Percentiles rank a stretch among this genome's conserved stretches.
Conservation (phyloP, 2,329 filamentous ascomycete species). For the Exutisphaerella laricina region DNA sequence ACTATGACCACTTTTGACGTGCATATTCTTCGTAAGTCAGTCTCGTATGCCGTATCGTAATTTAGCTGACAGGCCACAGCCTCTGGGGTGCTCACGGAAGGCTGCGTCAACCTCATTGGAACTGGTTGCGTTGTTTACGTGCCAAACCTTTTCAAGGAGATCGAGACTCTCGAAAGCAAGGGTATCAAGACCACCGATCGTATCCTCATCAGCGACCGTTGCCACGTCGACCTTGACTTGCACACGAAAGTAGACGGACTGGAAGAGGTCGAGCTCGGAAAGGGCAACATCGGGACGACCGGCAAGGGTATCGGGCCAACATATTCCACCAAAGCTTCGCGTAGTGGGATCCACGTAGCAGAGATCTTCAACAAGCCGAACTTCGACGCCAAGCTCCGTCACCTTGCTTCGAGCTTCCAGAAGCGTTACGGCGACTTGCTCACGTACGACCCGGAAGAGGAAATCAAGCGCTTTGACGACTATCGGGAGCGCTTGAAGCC, state of each 20-base stretch:
- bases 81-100: constrained; percentile 66
- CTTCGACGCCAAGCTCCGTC: constrained; percentile 62
- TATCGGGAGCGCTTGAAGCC: constrained; percentile 54
- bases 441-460: constrained; percentile 63
- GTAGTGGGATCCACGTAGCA: constrained; percentile 60
- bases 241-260: constrained; percentile 64
- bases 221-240: constrained; percentile 60
- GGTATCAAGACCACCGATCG: constrained; percentile 54
- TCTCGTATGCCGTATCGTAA: constrained; percentile 2
- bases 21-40: constrained; percentile 49
- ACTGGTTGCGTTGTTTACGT: constrained; percentile 63
- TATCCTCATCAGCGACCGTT: constrained; percentile 59
- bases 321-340: constrained; percentile 58
- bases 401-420: constrained; percentile 57
- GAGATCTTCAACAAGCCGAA: constrained; percentile 62
- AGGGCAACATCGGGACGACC: constrained; percentile 48
- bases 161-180: constrained; percentile 55
- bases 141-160: constrained; percentile 61
- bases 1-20: constrained; percentile 46
- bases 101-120: constrained; percentile 66
- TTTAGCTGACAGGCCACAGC: constrained; percentile 35
- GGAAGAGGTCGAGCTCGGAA: constrained; percentile 49
- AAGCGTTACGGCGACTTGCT: constrained; percentile 64
- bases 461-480: constrained; percentile 57
- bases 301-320: constrained; percentile 49